phyloP scores from a whole-genome alignment of 306 rosid genomes.

The Vigna hirtella region DNA sequence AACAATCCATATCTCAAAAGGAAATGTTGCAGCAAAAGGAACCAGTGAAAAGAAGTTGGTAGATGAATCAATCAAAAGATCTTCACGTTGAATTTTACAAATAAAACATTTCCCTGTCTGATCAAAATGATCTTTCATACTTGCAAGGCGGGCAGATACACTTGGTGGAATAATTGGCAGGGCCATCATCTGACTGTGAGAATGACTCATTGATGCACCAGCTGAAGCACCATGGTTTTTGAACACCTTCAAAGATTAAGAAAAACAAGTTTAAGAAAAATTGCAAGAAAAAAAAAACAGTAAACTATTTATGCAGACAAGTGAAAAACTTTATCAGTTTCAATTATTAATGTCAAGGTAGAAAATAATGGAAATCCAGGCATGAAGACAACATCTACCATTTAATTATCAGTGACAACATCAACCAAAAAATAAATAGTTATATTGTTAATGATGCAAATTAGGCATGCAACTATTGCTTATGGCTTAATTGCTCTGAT shows the following conservation, averaged over 20 bases:
- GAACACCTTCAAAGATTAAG: conserved; percentile 60
- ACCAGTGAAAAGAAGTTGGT: conserved; percentile 66
- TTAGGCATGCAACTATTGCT: not conserved
- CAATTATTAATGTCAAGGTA: not conserved
- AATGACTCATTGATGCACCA: conserved; percentile 86
- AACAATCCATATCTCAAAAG: conserved; percentile 91
- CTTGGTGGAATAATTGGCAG: conserved; percentile 76
- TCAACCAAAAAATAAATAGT: not conserved
- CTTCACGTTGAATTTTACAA: conserved; percentile 59
- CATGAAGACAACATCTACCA: not conserved
- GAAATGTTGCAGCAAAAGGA: conserved; percentile 81
- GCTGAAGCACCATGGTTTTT: conserved; percentile 91
- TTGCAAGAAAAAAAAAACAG: conserved; percentile 19
- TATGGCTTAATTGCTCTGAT: conserved; percentile 5
- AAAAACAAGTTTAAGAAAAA: conserved; percentile 28
- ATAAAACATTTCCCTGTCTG: conserved; percentile 66
- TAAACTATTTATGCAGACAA: not conserved
- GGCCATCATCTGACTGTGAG: conserved; percentile 86
- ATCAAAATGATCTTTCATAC: conserved; percentile 65
- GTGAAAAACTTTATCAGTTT: conserved; percentile 2
- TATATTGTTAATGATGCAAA: conserved; percentile 4
- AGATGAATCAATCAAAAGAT: conserved; percentile 65
- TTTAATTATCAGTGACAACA: not conserved
- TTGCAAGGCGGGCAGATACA: conserved; percentile 63
- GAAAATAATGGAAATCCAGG: conserved; percentile 14